Percentiles rank a stretch among this genome's conserved stretches.
phyloP scores from a whole-genome alignment of 176 grass and related monocot genomes.

The Luzula sylvatica region DNA sequence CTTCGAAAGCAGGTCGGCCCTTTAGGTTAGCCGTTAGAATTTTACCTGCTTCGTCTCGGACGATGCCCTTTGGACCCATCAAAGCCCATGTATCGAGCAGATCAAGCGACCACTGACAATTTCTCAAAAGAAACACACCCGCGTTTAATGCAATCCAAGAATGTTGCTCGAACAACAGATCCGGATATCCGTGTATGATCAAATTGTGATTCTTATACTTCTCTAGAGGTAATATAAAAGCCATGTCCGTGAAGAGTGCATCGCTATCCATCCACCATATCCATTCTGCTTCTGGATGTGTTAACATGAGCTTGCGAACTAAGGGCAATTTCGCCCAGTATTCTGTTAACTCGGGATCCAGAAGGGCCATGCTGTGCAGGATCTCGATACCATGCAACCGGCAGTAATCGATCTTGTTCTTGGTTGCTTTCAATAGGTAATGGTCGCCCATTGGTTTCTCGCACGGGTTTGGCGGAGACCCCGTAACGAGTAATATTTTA shows the following conservation, averaged over 20 bases:
- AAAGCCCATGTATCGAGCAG: constrained; percentile 25
- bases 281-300: too few relatives aligned
- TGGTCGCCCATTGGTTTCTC: constrained; percentile 35
- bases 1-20: constrained; percentile 24
- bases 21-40: constrained; percentile 23
- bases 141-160: constrained; percentile 33
- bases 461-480: constrained; percentile 44
- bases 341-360: constrained; percentile 22
- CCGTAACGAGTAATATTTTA: constrained; percentile 23
- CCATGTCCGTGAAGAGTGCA: constrained; percentile 35
- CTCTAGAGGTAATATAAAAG: constrained; percentile 19
- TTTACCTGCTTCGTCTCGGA: constrained; percentile 23
- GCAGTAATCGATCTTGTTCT: constrained; percentile 44
- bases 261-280: too few relatives aligned
- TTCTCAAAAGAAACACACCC: constrained; percentile 25
- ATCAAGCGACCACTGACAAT: constrained; percentile 31
- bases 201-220: constrained; percentile 26
- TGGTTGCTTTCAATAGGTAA: constrained; percentile 47
- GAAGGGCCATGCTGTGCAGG: constrained; percentile 24
- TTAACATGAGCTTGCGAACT: constrained; percentile 19
- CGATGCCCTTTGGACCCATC: constrained; percentile 25
- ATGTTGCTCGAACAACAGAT: constrained; percentile 29
- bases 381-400: constrained; percentile 29
- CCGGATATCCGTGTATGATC: constrained; percentile 27
- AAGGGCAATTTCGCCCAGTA: constrained; percentile 34